phyloP scores from a whole-genome alignment of 352 stramenopile species.

The Vaucheria bursata region DNA sequence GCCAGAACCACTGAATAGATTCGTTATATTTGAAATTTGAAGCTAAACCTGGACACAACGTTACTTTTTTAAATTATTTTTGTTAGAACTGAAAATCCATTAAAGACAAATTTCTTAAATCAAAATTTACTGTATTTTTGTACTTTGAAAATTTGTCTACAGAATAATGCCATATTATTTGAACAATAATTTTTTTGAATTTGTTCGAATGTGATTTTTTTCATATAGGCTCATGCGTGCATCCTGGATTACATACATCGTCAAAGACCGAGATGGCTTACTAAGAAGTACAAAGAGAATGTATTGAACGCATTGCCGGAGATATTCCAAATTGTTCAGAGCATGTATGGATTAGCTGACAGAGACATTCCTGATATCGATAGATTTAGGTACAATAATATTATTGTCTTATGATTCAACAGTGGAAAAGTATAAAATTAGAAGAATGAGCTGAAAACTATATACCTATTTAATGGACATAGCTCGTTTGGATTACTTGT shows the following conservation, averaged over 20 bases:
- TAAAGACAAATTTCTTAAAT: background rate
- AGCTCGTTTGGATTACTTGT: too few species aligned
- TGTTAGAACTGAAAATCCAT: background rate
- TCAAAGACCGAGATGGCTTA: constrained; percentile 10
- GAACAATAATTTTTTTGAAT: background rate
- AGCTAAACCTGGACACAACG: too few species aligned
- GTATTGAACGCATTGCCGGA: constrained; percentile 78
- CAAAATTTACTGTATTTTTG: background rate
- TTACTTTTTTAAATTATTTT: background rate
- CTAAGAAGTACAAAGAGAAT: constrained; percentile 70
- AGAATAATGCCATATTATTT: constrained; percentile 1
- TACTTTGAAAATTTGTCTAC: background rate
- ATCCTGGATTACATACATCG: background rate
- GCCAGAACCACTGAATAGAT: too few species aligned
- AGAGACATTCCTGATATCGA: constrained; percentile 76
- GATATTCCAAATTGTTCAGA: constrained; percentile 78
- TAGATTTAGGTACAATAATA: background rate
- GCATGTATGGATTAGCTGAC: constrained; percentile 75
- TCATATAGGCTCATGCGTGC: background rate
- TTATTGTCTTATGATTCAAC: too few species aligned
- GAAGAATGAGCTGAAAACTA: too few species aligned
- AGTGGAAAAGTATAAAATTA: too few species aligned
- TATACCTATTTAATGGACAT: too few species aligned
- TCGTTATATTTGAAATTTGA: too few species aligned
- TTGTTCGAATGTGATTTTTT: background rate